phyloP scores from a whole-genome alignment of 805 yeast species.

The Pichia cabralensis region DNA sequence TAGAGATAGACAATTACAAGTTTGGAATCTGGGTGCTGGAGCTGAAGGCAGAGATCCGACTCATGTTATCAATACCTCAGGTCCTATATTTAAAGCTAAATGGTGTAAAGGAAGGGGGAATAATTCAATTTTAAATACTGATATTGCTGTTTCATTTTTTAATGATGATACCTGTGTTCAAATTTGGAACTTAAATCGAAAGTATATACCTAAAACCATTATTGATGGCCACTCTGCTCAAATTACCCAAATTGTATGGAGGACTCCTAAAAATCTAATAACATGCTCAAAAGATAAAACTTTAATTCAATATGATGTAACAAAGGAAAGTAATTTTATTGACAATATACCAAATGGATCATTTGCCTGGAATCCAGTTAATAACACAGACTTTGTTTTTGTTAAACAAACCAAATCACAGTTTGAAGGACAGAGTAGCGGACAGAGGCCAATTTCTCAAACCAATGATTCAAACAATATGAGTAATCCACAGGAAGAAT shows the following conservation, averaged over 20 bases:
- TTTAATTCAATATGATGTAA: conserved; percentile 39
- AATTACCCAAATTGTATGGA: conserved; percentile 50
- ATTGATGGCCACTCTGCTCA: conserved; percentile 39
- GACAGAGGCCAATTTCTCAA: background rate
- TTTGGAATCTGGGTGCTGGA: conserved; percentile 51
- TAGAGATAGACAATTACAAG: conserved; percentile 71
- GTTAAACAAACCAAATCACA: conserved; percentile 40
- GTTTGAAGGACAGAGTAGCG: conserved; percentile 29
- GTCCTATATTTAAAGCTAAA: conserved; percentile 66
- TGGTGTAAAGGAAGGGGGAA: conserved; percentile 46
- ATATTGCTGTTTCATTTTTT: conserved; percentile 63
- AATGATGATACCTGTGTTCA: conserved; percentile 65
- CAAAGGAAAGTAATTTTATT: conserved; percentile 31
- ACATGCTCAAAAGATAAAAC: conserved; percentile 42
- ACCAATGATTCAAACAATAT: background rate
- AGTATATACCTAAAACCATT: conserved; percentile 55
- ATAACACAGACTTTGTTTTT: conserved; percentile 38
- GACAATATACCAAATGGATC: conserved; percentile 45
- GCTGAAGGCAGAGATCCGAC: conserved; percentile 47
- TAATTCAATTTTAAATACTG: conserved; percentile 41
- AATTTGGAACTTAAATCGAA: conserved; percentile 61
- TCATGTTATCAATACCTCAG: conserved; percentile 59
- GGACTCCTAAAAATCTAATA: conserved; percentile 35
- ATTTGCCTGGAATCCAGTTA: conserved; percentile 44
- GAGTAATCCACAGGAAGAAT: no score